phyloP scores from a whole-genome alignment of 352 stramenopile species.

The Peronosclerospora sorghi region DNA sequence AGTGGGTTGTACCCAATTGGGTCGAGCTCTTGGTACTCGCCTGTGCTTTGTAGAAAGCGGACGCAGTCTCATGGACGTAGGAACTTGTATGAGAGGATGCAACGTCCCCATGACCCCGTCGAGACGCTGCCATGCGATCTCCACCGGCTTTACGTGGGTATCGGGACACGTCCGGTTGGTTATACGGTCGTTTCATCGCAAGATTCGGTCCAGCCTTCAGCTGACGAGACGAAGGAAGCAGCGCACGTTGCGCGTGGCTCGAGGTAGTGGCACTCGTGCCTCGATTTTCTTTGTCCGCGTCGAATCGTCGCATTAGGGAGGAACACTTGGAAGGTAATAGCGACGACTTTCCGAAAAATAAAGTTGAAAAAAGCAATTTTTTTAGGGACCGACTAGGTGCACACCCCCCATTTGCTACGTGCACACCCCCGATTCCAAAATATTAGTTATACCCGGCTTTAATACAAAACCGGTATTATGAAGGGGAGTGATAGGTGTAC shows the following conservation, averaged over 20 bases:
- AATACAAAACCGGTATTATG: too few relatives aligned
- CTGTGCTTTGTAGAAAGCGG: constrained; percentile 5
- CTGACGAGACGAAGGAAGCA: constrained; percentile 12
- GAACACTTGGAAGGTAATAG: too few relatives aligned
- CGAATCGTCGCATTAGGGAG: constrained; percentile 39
- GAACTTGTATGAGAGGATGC: constrained; percentile 9
- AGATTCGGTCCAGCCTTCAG: constrained; percentile 6
- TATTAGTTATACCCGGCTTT: too few relatives aligned
- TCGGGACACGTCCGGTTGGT: constrained; percentile 13
- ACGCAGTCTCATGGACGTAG: constrained; percentile 11
- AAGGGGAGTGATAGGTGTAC: too few relatives aligned
- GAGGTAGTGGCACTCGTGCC: constrained; percentile 7
- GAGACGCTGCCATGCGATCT: constrained; percentile 9
- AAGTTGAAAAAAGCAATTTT: too few relatives aligned
- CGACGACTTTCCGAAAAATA: too few relatives aligned
- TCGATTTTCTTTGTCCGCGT: constrained; percentile 63
- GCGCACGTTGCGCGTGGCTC: constrained; percentile 11
- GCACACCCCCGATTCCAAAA: too few relatives aligned
- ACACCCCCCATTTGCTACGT: too few relatives aligned
- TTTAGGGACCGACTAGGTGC: too few relatives aligned
- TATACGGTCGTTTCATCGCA: constrained; percentile 23
- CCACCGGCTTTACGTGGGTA: constrained; percentile 23
- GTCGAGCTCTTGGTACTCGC: constrained; percentile 3
- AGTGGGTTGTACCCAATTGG: not conserved
- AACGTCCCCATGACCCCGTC: constrained; percentile 11